Conservation (phyloP, 306 rosid genomes). For the Mimosa bimucronata region DNA sequence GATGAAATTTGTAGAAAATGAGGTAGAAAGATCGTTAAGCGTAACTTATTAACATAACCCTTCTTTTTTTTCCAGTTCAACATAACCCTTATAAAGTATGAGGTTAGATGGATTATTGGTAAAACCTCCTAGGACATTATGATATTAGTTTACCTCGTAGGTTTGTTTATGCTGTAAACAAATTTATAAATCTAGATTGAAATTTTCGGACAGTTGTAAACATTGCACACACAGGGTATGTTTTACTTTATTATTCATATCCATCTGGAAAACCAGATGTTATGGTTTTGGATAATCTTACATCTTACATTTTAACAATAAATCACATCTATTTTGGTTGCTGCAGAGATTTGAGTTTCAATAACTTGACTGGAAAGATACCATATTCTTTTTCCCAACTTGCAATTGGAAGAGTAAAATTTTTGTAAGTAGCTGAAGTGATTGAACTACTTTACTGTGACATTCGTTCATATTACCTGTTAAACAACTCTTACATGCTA, state of each 20-base stretch:
- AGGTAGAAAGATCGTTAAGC: too few relatives aligned
- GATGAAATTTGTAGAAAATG: too few relatives aligned
- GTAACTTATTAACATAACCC: too few relatives aligned
- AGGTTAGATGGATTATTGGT: too few relatives aligned
- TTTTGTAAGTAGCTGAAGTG: neutral
- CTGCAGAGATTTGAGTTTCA: constrained; percentile 14
- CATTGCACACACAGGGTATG: neutral
- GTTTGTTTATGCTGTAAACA: neutral
- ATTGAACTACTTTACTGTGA: neutral
- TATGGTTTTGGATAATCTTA: neutral
- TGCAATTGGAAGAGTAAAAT: neutral
- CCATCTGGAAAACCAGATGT: neutral
- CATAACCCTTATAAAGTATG: too few relatives aligned
- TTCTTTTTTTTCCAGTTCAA: too few relatives aligned
- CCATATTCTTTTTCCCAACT: neutral
- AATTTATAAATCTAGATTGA: neutral
- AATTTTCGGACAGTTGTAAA: neutral
- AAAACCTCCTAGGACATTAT: neutral
- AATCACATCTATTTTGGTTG: neutral
- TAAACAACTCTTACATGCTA: neutral
- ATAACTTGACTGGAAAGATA: neutral
- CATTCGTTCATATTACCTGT: neutral
- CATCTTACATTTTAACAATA: neutral
- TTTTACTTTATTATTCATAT: neutral
- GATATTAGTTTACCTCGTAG: neutral